Evolutionary conservation across 2,329 filamentous ascomycete species (phyloP).

Genomic region (Fusarium domesticum): DNA sequence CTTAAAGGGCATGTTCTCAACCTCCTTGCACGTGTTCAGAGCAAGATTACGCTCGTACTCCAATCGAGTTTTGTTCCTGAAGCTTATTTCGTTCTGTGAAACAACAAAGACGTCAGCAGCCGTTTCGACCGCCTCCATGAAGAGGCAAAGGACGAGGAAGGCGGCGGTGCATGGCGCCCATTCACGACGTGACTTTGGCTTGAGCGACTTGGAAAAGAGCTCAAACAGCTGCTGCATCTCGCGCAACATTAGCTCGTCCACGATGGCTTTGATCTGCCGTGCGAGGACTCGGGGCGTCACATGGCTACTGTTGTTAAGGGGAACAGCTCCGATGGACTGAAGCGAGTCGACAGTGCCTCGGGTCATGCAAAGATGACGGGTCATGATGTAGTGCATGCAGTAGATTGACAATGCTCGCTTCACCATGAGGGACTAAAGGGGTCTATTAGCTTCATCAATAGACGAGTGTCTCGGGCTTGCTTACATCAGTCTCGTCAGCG

Average conservation of each 20-base stretch:
- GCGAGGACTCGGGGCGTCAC: slow-evolving; percentile 54
- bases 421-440: slow-evolving; percentile 45
- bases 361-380: slow-evolving; percentile 53
- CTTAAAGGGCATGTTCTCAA: slow-evolving; percentile 59
- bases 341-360: slow-evolving; percentile 42
- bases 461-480: slow-evolving; percentile 18
- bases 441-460: slow-evolving; percentile 12
- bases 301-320: slow-evolving; percentile 40
- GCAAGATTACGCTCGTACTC: slow-evolving; percentile 43
- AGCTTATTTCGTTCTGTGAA: slow-evolving; percentile 48
- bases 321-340: slow-evolving; percentile 41
- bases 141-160: slow-evolving; percentile 55
- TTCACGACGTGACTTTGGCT: slow-evolving; percentile 50
- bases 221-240: slow-evolving; percentile 53
- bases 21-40: slow-evolving; percentile 46
- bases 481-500: slow-evolving; percentile 44
- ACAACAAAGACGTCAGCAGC: slow-evolving; percentile 52
- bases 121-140: slow-evolving; percentile 57
- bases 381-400: slow-evolving; percentile 56
- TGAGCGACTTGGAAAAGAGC: slow-evolving; percentile 51
- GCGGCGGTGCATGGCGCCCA: slow-evolving; percentile 57
- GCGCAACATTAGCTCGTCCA: slow-evolving; percentile 52
- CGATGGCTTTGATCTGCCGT: slow-evolving; percentile 54
- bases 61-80: slow-evolving; percentile 38
- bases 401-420: slow-evolving; percentile 53